A percentile compares a stretch with the other conserved stretches of the same genome.
These are phyloP conservation scores for Phaeomoniella chlamydospora DNA, from an alignment of 2,329 filamentous ascomycete genomes.

Conservation along the genomic window DNA sequence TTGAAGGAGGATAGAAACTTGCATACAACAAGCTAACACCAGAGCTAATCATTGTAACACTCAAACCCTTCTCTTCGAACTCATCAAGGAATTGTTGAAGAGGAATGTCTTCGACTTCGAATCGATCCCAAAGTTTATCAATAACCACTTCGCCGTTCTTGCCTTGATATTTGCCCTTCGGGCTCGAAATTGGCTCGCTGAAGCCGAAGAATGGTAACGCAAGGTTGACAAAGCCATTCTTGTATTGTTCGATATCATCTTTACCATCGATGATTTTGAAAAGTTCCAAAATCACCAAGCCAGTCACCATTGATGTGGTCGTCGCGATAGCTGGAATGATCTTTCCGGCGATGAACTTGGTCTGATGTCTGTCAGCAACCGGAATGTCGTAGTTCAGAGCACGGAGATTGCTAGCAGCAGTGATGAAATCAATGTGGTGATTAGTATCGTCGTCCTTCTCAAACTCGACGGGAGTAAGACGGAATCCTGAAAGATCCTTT, in stretches of 20 bases:
- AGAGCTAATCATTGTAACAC: slow-evolving; percentile 88
- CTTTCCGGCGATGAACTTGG: slow-evolving; percentile 98
- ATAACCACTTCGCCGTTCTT: slow-evolving; percentile 63
- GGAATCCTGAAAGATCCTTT: slow-evolving; percentile 72
- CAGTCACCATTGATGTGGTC: slow-evolving; percentile 88
- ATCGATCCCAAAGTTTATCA: slow-evolving; percentile 97
- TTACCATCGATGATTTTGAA: slow-evolving; percentile 97
- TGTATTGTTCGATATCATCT: slow-evolving; percentile 94
- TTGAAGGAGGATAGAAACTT: slow-evolving; percentile 73
- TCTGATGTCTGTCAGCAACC: slow-evolving; percentile 86
- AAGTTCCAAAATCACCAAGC: slow-evolving; percentile 79
- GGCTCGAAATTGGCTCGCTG: slow-evolving; percentile 87
- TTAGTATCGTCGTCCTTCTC: slow-evolving; percentile 98
- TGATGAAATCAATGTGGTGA: slow-evolving; percentile 98
- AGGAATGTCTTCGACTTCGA: slow-evolving; percentile 70
- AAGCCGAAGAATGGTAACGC: slow-evolving; percentile 96
- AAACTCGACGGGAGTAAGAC: slow-evolving; percentile 83
- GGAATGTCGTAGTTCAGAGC: slow-evolving; percentile 98
- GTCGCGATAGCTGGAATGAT: slow-evolving; percentile 98
- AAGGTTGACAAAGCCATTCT: slow-evolving; percentile 96
- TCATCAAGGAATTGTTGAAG: slow-evolving; percentile 68
- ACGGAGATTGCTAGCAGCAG: slow-evolving; percentile 86
- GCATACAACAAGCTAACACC: slow-evolving; percentile 91
- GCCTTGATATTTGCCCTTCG: slow-evolving; percentile 79
- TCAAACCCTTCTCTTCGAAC: slow-evolving; percentile 69